Evolutionary conservation across 2,329 filamentous ascomycete genomes (phyloP).

Genomic region (Sporothrix brasiliensis): DNA sequence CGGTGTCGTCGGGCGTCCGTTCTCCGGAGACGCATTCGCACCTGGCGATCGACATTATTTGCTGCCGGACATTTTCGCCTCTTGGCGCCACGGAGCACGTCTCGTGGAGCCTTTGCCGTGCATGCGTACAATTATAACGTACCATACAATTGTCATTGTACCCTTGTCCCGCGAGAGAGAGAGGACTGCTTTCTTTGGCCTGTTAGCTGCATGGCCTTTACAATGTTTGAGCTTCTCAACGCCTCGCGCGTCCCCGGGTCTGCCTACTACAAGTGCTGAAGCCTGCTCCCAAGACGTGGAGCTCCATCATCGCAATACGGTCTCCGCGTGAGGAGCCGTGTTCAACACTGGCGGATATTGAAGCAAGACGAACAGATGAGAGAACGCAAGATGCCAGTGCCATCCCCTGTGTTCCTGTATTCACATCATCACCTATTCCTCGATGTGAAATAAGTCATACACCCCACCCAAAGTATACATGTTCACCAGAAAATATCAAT

Average conservation of each 20-base stretch:
- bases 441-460: background rate
- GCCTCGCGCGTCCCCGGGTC: conserved; percentile 9
- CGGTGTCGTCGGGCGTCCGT: conserved; percentile 23
- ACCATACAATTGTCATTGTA: background rate
- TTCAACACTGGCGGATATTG: background rate
- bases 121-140: background rate
- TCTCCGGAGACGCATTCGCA: conserved; percentile 9
- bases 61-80: background rate
- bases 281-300: background rate
- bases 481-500: background rate
- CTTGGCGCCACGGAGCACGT: no score
- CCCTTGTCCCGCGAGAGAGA: background rate
- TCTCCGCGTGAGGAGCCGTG: background rate
- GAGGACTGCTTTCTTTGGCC: background rate
- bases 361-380: background rate
- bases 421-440: background rate
- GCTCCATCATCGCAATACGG: background rate
- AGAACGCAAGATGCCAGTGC: background rate
- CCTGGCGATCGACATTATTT: background rate
- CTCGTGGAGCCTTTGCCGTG: background rate
- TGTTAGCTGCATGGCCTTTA: background rate
- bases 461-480: background rate
- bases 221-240: conserved; percentile 3
- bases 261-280: conserved; percentile 25
- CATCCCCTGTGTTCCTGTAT: no score